A percentile compares a stretch with the other conserved stretches of the same genome.
These are phyloP conservation scores for Flaveria bidentis DNA, from an alignment of 129 eudicot genomes.

Conservation along the genomic window DNA sequence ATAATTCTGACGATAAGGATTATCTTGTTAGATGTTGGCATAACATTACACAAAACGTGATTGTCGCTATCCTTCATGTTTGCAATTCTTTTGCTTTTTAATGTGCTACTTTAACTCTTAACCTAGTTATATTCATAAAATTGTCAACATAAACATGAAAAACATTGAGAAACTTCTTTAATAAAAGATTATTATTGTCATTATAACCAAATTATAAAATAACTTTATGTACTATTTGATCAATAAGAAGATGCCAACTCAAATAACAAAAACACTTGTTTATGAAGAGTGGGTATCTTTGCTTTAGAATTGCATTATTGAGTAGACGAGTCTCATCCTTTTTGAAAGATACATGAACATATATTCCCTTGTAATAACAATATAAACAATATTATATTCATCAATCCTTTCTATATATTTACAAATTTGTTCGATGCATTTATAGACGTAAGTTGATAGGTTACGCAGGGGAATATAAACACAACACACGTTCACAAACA, in stretches of 20 bases:
- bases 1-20: neutral
- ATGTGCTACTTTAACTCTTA: constrained; percentile 21
- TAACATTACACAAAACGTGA: neutral
- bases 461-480: no score
- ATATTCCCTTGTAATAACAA: neutral
- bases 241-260: constrained; percentile 37
- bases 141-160: constrained; percentile 7
- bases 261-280: constrained; percentile 26
- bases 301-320: constrained; percentile 5
- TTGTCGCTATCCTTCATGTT: constrained; percentile 7
- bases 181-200: no score
- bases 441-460: no score
- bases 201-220: neutral
- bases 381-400: neutral
- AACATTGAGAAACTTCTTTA: neutral
- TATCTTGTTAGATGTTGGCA: neutral
- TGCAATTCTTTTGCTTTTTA: constrained; percentile 10
- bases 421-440: no score
- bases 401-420: no score
- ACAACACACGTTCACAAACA: no score
- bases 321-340: neutral
- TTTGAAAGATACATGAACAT: neutral
- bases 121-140: neutral
- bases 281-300: constrained; percentile 9
- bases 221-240: constrained; percentile 21